phyloP scores from a whole-genome alignment of 1,139 yeast genomes.

The Zygoascus meyerae region DNA sequence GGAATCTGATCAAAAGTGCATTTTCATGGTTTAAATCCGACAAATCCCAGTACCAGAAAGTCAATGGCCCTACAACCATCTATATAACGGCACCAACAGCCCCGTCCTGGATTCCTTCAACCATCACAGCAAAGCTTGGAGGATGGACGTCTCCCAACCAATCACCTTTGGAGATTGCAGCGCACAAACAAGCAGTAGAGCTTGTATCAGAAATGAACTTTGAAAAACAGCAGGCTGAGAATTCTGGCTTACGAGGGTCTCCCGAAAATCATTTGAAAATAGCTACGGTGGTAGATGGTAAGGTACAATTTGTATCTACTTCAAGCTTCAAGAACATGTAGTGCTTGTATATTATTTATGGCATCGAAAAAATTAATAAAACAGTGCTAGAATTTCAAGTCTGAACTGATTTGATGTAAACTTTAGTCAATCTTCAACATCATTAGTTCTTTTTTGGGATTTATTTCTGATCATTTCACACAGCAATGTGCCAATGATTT shows the following conservation, averaged over 20 bases:
- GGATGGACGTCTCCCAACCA: constrained; percentile 4
- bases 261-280: constrained; percentile 27
- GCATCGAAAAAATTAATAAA: too few species aligned
- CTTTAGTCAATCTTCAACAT: too few species aligned
- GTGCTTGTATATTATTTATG: background rate
- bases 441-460: too few species aligned
- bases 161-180: constrained; percentile 6
- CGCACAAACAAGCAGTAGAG: constrained; percentile 13
- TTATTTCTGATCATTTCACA: too few species aligned
- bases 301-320: constrained; percentile 23
- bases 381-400: too few species aligned
- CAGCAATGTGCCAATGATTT: too few species aligned
- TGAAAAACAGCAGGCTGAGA: constrained; percentile 5
- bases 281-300: constrained; percentile 25
- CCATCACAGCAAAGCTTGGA: background rate
- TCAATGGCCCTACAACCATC: constrained; percentile 7
- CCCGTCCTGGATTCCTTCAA: background rate
- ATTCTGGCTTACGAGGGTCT: constrained; percentile 18
- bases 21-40: constrained; percentile 2
- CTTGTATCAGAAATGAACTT: constrained; percentile 13
- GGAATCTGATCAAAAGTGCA: background rate
- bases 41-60: constrained; percentile 3
- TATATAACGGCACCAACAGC: constrained; percentile 3
- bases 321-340: constrained; percentile 14
- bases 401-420: too few species aligned